Percentiles rank a stretch among this genome's conserved stretches.
Conservation (phyloP, 1,284 basidiomycete genomes). For the Trichosporon sp. region DNA sequence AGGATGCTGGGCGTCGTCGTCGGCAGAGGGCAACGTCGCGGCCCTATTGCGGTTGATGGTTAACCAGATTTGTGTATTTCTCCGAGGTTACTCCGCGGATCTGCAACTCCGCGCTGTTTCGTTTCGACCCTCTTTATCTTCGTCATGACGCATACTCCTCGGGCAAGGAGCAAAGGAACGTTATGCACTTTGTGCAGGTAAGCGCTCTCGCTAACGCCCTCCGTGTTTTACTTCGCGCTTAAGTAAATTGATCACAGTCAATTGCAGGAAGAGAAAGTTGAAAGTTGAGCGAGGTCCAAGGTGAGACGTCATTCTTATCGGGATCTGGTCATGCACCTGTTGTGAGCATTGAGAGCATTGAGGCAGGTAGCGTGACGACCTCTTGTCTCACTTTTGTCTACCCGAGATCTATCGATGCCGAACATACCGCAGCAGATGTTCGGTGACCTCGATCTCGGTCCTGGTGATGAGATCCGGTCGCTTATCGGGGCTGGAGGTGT, state of each 20-base stretch:
- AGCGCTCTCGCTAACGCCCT: neutral
- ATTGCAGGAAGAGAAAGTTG: too few species aligned
- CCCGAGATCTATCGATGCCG: neutral
- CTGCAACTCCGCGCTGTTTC: neutral
- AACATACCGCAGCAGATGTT: neutral
- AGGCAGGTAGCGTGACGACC: neutral
- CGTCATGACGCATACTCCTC: too few species aligned
- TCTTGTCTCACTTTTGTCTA: neutral
- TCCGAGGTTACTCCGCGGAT: neutral
- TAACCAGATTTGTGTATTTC: neutral
- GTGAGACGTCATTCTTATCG: too few species aligned
- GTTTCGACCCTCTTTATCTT: too few species aligned
- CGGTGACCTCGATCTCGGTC: neutral
- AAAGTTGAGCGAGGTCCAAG: too few species aligned
- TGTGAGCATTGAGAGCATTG: neutral
- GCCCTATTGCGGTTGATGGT: neutral
- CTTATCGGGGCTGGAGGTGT: neutral
- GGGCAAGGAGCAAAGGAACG: too few species aligned
- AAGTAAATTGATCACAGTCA: neutral
- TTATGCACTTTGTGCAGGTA: too few species aligned
- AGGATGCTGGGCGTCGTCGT: neutral
- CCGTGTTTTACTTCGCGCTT: too few species aligned
- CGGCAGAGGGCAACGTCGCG: too few species aligned
- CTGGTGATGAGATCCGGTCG: neutral
- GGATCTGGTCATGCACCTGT: neutral